Base-by-base conservation (phyloP, 1,139 yeast genomes). In the Geotrichum bryndzae region DNA sequence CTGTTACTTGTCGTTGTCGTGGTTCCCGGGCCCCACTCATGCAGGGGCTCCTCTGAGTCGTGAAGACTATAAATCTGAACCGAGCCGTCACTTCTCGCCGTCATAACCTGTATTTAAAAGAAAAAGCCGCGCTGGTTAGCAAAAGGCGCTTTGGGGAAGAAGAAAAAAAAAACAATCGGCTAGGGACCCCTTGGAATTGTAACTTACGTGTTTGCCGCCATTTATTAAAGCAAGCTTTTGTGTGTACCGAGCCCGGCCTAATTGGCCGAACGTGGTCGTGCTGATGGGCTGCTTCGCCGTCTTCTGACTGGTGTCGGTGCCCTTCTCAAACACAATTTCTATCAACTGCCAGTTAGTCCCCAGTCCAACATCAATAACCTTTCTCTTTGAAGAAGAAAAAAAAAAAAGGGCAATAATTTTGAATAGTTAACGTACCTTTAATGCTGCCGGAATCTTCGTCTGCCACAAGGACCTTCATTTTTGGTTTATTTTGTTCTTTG, bases 391-490 rank as follows among this genome's bases (percentile, higher is more conserved):
- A 15, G 5, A 3, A n/a, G 15, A 41, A 15, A 41, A 13, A 41
- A 41, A 41, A 15, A 41, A 41, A 3, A 8, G 38, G 11, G 11
- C 11, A 33, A 33, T 33, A 33, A 7, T 7, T 25, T 3, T 18
- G 4, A 29, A 6, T 6, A 1, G 3, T 27, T 27, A 46, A 63
- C 68, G 25, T 61, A 71, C 74, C 72, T 59, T 72, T 73, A 27
- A 76, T 61, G 51, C 74, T 64, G 4, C 77, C 78, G 1, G 77
- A 68, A 56, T 76, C 79, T 52, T 72, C 77, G 25, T 76, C 72
- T 1, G 78, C 70, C 8, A 74, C 73, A 25, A 76, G 60, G 8
- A 76, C 73, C 61, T 71, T 74, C 80, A 77, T 77, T 31, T 53
- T 64, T 18, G 18, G 18, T 33, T 53, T 60, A 5, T 35, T 35